A percentile compares a stretch with the other conserved stretches of the same genome.
Conservation (phyloP, 2,329 filamentous ascomycete genomes). For the Phialophora tarda region DNA sequence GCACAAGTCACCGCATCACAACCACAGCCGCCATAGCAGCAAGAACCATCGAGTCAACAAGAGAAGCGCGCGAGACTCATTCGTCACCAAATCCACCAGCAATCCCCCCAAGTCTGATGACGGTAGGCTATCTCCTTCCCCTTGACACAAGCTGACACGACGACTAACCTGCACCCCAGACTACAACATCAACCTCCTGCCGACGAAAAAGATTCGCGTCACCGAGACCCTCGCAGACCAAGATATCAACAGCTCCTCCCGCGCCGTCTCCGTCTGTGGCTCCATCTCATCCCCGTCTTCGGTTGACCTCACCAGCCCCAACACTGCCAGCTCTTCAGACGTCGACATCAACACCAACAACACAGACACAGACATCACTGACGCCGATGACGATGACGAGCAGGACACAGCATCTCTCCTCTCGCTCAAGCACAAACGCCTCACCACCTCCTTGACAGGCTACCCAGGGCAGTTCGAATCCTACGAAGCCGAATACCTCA, state of each 20-base stretch:
- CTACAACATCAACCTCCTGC: slow-evolving; percentile 22
- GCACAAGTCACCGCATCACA: not conserved
- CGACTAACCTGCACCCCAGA: slow-evolving; percentile 13
- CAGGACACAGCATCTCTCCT: slow-evolving; percentile 2
- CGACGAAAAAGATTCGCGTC: slow-evolving; percentile 29
- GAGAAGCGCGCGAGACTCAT: slow-evolving; percentile 26
- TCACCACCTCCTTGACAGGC: slow-evolving; percentile 14
- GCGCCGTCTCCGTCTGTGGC: slow-evolving; percentile 26
- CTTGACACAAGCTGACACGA: not conserved
- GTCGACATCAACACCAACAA: not conserved
- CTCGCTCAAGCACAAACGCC: slow-evolving; percentile 13
- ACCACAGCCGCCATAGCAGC: not conserved
- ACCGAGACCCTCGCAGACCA: slow-evolving; percentile 12
- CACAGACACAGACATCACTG: slow-evolving; percentile 10
- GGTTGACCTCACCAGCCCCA: not conserved
- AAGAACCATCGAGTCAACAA: slow-evolving; percentile 25
- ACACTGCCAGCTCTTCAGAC: not conserved
- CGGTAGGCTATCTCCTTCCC: slow-evolving; percentile 13
- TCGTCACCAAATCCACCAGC: slow-evolving; percentile 23
- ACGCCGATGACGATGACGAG: slow-evolving; percentile 8
- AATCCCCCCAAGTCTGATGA: slow-evolving; percentile 8
- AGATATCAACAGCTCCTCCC: slow-evolving; percentile 19
- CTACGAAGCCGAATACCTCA: slow-evolving; percentile 26
- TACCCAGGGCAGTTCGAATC: slow-evolving; percentile 33
- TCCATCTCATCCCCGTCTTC: slow-evolving; percentile 4